Percentiles rank a stretch among this genome's conserved stretches.
phyloP scores from a whole-genome alignment of 2,329 filamentous ascomycete species.

The Graphilbum sp. region DNA sequence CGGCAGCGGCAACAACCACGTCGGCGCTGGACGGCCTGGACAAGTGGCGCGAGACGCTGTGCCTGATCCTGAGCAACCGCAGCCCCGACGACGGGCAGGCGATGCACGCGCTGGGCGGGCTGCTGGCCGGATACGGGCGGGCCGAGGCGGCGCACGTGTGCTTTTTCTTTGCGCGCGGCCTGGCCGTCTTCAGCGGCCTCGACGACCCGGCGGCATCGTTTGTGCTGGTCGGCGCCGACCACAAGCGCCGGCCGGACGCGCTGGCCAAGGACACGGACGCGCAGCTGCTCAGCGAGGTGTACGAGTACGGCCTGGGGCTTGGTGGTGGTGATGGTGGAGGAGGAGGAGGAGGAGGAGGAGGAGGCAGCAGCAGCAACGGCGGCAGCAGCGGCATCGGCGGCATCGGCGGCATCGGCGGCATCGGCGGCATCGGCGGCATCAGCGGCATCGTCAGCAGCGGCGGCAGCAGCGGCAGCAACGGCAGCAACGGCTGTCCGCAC shows the following conservation, averaged over 20 bases:
- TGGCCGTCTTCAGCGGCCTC: slow-evolving; percentile 59
- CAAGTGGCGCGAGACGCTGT: slow-evolving; percentile 84
- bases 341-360: too few species aligned
- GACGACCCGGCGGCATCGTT: slow-evolving; percentile 69
- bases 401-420: slow-evolving; percentile 35
- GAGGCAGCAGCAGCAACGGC: too few species aligned
- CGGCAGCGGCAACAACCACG: slow-evolving; percentile 32
- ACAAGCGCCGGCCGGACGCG: slow-evolving; percentile 51
- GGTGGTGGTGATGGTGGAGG: too few species aligned
- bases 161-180: slow-evolving; percentile 66
- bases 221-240: slow-evolving; percentile 66
- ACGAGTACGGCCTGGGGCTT: slow-evolving; percentile 79
- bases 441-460: background rate
- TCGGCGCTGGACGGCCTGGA: slow-evolving; percentile 70
- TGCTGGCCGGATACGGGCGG: slow-evolving; percentile 73
- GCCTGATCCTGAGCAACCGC: slow-evolving; percentile 75
- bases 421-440: slow-evolving; percentile 19
- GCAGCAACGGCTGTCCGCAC: slow-evolving; percentile 43
- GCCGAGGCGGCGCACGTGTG: slow-evolving; percentile 88
- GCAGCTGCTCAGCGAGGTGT: slow-evolving; percentile 88
- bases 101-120: slow-evolving; percentile 60
- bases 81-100: slow-evolving; percentile 65
- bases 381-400: too few species aligned
- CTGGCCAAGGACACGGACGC: slow-evolving; percentile 70
- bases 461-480: background rate